Evolutionary conservation across 2,329 filamentous ascomycete genomes (phyloP), one percentile per base, ranked within the genome.

Genomic region (Xylaria sp.): DNA sequence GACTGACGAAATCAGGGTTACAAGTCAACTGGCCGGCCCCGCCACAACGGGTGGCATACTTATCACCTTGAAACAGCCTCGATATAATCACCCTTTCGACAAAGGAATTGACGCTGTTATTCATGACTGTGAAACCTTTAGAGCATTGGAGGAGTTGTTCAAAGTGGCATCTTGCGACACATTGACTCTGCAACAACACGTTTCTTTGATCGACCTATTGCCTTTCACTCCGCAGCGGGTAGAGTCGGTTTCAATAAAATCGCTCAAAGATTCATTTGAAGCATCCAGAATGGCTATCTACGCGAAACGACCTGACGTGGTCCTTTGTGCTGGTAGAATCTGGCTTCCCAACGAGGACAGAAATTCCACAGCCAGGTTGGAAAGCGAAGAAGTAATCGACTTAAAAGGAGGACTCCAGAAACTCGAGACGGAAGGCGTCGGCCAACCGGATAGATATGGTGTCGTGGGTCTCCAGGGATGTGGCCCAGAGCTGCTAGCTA

Each of bases 21-120:
- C 61, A 15, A 45, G 25, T 17, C 25, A 51, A 45, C 61, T 63
- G 20, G 61, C 61, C 20, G 61, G 61, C 10, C 61, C 61, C 6
- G 54, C 54, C 20, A 58, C 45, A 29, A 45, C 36, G 1, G 61
- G 61, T 11, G 61, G 61, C 10, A 63, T 63, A 44, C 25, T 59
- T 15, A 45, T 63, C 27, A 51, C 45, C 27, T 5, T 63, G 5
- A 27, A 45, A 10, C 61, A 63, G 20, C 61, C 61, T 22, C 61
- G 61, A 4, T 13, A 50, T 15, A 27, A 51, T 4, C 61, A 63
- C n/a, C 61, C 61, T 11, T 63, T 53, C 22, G 27, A 63, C 10
- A 27, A 51, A 2, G 61, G 61, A 13, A 36, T 63, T 42, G 20
- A 20, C 6, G 27, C 20, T 1, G 61, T 63, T 2, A 57, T 63